These are phyloP conservation scores for Cyclotella baltica DNA, from an alignment of 108 stramenopile genomes.

Conservation along the genomic window DNA sequence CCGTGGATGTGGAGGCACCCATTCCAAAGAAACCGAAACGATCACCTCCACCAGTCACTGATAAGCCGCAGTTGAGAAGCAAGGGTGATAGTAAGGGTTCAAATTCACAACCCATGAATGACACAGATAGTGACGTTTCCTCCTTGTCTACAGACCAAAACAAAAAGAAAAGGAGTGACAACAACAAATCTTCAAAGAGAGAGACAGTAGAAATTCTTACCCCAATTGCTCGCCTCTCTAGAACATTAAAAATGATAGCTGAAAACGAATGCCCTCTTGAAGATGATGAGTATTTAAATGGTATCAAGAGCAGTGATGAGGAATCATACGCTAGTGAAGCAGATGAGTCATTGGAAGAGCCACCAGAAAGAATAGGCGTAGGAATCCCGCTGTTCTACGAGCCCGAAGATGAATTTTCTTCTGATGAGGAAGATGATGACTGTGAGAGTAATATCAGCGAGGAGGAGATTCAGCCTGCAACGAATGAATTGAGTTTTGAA, in stretches of 20 bases:
- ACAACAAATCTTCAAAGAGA: background rate
- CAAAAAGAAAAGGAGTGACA: background rate
- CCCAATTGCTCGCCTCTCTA: background rate
- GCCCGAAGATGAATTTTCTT: conserved; percentile 29
- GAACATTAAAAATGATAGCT: background rate
- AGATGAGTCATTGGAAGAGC: background rate
- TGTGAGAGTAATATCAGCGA: background rate
- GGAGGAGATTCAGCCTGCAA: background rate
- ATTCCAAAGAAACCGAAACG: background rate
- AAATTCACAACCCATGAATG: background rate
- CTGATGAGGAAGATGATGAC: background rate
- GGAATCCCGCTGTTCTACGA: conserved; percentile 35
- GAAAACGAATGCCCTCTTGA: background rate
- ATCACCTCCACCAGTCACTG: background rate
- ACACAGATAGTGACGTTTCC: too few species aligned
- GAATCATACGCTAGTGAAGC: background rate
- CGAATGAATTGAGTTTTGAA: background rate
- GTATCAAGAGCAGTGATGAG: background rate
- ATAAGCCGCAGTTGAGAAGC: background rate
- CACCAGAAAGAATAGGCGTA: background rate
- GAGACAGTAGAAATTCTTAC: background rate
- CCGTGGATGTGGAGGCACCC: background rate
- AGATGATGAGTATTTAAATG: background rate
- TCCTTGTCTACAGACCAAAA: background rate
- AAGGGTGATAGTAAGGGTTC: background rate